phyloP scores from a whole-genome alignment of 768 basidiomycete species.

The Mycena alexandri region DNA sequence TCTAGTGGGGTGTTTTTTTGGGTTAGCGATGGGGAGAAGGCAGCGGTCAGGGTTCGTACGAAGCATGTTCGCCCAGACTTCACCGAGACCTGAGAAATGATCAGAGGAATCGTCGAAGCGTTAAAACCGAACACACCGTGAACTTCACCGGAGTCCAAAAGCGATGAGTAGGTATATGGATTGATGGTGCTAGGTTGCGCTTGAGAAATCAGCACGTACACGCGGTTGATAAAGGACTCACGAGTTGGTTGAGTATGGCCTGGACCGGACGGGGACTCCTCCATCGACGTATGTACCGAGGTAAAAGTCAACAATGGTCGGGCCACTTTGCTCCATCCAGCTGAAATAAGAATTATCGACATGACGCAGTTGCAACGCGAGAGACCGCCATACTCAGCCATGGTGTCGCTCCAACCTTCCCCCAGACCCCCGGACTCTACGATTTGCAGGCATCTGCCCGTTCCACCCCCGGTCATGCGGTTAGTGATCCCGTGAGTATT shows the following conservation, averaged over 20 bases:
- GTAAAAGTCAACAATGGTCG: constrained; percentile 35
- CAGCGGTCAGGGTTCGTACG: no score
- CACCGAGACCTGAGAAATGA: no score
- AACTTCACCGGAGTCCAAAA: no score
- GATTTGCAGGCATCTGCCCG: constrained; percentile 60
- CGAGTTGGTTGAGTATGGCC: constrained; percentile 65
- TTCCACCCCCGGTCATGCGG: constrained; percentile 47
- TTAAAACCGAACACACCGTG: no score
- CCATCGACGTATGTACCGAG: constrained; percentile 53
- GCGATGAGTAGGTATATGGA: no score
- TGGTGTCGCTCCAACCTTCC: constrained; percentile 62
- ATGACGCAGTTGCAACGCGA: constrained; percentile 39
- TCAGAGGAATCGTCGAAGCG: no score
- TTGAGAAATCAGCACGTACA: no score
- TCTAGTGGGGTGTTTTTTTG: no score
- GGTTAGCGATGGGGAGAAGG: no score
- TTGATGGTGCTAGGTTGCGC: no score
- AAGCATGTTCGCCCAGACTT: constrained; percentile 58
- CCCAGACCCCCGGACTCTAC: constrained; percentile 66
- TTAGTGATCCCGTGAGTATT: no score
- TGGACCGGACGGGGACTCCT: constrained; percentile 50
- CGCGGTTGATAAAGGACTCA: no score
- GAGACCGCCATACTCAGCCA: constrained; percentile 29
- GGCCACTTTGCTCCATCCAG: constrained; percentile 44
- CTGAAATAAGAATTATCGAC: constrained; percentile 44